Evolutionary conservation across 2,329 filamentous ascomycete species (phyloP), one percentile per base, ranked within the genome.

Genomic region (Exophiala spinifera): DNA sequence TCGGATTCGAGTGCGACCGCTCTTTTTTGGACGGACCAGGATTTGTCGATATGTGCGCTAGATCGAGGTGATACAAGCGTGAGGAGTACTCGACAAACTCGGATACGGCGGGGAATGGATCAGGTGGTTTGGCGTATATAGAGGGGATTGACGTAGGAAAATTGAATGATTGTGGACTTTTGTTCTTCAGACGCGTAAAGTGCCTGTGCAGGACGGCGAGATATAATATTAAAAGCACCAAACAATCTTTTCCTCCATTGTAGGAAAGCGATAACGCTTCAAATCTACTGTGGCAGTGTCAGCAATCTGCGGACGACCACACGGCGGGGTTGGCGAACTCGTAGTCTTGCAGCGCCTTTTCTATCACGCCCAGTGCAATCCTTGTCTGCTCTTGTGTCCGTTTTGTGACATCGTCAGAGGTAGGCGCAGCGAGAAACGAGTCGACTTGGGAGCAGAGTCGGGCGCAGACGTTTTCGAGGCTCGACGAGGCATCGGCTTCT

Each of bases 191-290:
- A 14, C 37, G 51, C 23, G 50, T 69, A 64, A 60, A 65, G 57
- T 65, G 64, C 47, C 67, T 66, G 60, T 75, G 68, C 1, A 85
- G 71, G 17, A 77, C 77, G 58, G 87, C 85, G 62, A 97, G 85
- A 67, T 96, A 89, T 61, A 97, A 78, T 66, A 96, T 81, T 5
- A 97, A 79, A 15, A 97, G 84, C 49, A 97, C 91, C 15, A 97
- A 86, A 66, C 92, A 97, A 78, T 97, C 94, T 72, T 99, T 99
- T 57, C 94, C 94, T 67, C 94, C 94, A 66, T 99, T 99, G 74
- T 96, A 99, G 53, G 92, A 95, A 61, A 97, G 79, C 4, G 91
- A 90, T 57, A 97, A 80, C 68, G 95, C 81, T 55, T 86, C 79
- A 59, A 87, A 81, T 55, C 89, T 94, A 13, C 13, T 25, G 25